These are phyloP conservation scores for Hordeum marinum DNA, from an alignment of 176 grass and related monocot species.

Conservation along the genomic window DNA sequence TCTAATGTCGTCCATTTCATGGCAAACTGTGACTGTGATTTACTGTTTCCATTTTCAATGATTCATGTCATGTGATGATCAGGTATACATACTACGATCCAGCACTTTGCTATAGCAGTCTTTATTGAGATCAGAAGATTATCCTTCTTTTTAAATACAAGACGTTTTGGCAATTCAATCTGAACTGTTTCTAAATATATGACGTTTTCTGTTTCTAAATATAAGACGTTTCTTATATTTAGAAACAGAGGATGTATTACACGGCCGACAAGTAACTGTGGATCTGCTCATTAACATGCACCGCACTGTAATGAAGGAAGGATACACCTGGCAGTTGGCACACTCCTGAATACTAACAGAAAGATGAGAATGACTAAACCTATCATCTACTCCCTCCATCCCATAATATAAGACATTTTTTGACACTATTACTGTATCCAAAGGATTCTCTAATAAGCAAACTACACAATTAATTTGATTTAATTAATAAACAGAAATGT, in stretches of 20 bases:
- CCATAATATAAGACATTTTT: too few relatives aligned
- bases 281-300: too few relatives aligned
- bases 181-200: too few relatives aligned
- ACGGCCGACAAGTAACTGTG: too few relatives aligned
- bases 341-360: background rate
- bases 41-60: background rate
- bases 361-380: background rate
- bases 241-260: too few relatives aligned
- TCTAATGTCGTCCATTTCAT: background rate
- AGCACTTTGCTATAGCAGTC: background rate
- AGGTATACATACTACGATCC: background rate
- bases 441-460: background rate
- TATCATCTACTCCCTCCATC: too few relatives aligned
- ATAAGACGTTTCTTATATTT: too few relatives aligned
- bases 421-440: background rate
- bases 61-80: background rate
- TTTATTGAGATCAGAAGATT: too few relatives aligned
- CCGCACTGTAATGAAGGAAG: too few relatives aligned
- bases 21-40: background rate
- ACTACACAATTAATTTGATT: background rate
- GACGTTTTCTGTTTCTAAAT: too few relatives aligned
- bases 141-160: too few relatives aligned
- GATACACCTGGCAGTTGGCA: background rate
- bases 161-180: too few relatives aligned
- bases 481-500: background rate